Evolutionary conservation across 345 rosid genomes (phyloP), one percentile per base, ranked within the genome.

Genomic region (Hypericum perforatum): DNA sequence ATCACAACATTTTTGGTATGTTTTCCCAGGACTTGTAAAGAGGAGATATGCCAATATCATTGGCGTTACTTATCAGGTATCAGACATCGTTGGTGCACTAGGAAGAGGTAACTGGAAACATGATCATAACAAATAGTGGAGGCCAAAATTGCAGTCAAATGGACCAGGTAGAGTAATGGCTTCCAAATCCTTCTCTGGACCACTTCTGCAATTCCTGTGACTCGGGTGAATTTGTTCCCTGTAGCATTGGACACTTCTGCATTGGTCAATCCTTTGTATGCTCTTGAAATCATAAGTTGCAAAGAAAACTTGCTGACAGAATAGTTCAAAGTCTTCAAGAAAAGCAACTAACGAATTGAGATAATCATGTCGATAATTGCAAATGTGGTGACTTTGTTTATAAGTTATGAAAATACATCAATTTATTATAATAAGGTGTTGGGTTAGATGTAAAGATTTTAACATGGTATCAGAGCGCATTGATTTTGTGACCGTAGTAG

Each of bases 91-190:
- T 67, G 62, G 54, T 59, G 43, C 63, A 56, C 38, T 15, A 36
- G 52, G 57, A 47, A 65, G 53, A 46, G 36, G 45, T 54, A 62
- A 38, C 43, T 9, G 59, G 72, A 58, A 63, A 63, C 78, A 74
- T 63, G 56, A 61, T 69, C 68, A 61, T 56, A 58, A 39, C 22
- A 39, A 61, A 39, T 39, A 49, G 55, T 36, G 62, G 54, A 52
- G 63, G 56, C 67, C 70, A 62, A 77, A 71, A 60, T 44, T 65
- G 61, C 43, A 66, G 79, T 78, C 82, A 74, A 64, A 74, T 64
- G 63, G 79, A 69, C 74, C 79, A 74, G 45, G 72, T 56, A 50
- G 76, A 66, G 40, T 69, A 66, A 68, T 58, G 61, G 60, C 54
- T 76, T 72, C 72, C 76, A 64, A 66, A 56, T 64, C 64, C 38